Evolutionary conservation across 2,329 filamentous ascomycete genomes (phyloP).

Genomic region (Fusarium hainanense): DNA sequence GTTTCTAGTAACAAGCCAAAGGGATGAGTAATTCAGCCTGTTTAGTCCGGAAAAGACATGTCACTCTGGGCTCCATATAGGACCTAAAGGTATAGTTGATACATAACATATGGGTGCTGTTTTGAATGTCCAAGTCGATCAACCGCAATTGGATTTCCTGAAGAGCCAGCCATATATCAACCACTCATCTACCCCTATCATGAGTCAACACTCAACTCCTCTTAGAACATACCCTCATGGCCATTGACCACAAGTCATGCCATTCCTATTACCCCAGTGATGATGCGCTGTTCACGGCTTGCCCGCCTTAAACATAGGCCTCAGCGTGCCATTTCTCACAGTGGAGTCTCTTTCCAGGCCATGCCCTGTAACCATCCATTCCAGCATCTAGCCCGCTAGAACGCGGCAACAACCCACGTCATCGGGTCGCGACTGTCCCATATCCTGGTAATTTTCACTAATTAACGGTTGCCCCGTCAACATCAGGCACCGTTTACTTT

Average conservation of each 20-base stretch:
- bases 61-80: neutral
- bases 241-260: slow-evolving; percentile 12
- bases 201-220: slow-evolving; percentile 17
- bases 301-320: slow-evolving; percentile 7
- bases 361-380: slow-evolving; percentile 23
- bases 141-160: slow-evolving; percentile 10
- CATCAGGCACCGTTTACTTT: slow-evolving; percentile 41
- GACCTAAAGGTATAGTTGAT: neutral
- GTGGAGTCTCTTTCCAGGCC: slow-evolving; percentile 1
- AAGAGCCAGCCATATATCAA: neutral
- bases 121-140: neutral
- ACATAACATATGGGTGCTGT: neutral
- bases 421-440: slow-evolving; percentile 15
- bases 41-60: neutral
- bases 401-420: slow-evolving; percentile 18
- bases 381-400: slow-evolving; percentile 21
- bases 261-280: slow-evolving; percentile 42
- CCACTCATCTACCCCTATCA: neutral
- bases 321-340: slow-evolving; percentile 36
- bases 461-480: slow-evolving; percentile 45
- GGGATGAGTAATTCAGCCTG: neutral
- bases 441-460: slow-evolving; percentile 26
- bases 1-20: neutral
- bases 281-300: slow-evolving; percentile 40
- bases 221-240: neutral